Conservation (phyloP, 495 filamentous ascomycete genomes). For the Penicillium dipodomyicola region DNA sequence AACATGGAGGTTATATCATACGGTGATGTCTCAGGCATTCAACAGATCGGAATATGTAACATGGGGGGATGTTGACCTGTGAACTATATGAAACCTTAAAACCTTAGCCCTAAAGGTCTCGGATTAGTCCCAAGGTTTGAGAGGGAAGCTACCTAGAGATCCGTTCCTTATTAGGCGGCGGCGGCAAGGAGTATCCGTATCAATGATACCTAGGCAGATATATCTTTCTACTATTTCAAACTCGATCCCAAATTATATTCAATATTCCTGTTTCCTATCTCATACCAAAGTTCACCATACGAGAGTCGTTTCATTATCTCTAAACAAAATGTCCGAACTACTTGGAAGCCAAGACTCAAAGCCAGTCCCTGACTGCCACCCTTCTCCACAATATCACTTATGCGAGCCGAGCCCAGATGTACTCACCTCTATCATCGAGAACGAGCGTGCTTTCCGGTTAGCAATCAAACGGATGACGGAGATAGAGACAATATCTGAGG, state of each 20-base stretch:
- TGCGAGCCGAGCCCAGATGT: not conserved
- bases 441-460: constrained; percentile 1
- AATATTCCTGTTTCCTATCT: not conserved
- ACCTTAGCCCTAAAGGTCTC: no score
- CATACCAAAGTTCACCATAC: constrained; percentile 2
- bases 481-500: not conserved
- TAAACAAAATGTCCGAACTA: constrained; percentile 7
- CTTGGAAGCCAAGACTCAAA: constrained; percentile 5
- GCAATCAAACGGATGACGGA: not conserved
- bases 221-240: constrained; percentile 7
- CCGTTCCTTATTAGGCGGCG: constrained; percentile 6
- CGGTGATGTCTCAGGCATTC: no score
- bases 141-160: no score
- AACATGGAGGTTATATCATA: no score
- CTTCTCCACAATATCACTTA: constrained; percentile 4
- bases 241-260: not conserved
- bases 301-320: constrained; percentile 8
- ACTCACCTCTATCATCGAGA: constrained; percentile 7
- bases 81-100: no score
- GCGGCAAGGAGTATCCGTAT: constrained; percentile 6
- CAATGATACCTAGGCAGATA: constrained; percentile 3
- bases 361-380: constrained; percentile 3
- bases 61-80: no score
- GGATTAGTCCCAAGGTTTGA: no score
- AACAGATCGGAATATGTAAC: no score